phyloP scores from a whole-genome alignment of 768 basidiomycete genomes.

The Podaxis sp. region DNA sequence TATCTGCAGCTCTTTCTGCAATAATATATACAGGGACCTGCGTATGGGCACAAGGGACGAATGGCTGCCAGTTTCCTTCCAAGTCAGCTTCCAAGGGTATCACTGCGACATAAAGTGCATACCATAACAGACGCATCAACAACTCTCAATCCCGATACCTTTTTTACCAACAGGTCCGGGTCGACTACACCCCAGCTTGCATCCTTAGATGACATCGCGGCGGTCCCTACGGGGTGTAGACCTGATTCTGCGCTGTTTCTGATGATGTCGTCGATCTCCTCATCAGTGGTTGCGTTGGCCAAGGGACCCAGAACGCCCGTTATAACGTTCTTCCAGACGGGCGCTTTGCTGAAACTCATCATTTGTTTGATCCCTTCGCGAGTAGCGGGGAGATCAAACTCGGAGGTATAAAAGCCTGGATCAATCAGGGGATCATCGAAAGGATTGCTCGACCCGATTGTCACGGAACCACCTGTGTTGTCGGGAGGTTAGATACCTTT shows the following conservation, averaged over 20 bases:
- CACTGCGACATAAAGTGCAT: conserved; percentile 7
- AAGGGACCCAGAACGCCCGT: conserved; percentile 10
- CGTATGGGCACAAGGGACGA: conserved; percentile 17
- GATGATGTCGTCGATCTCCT: conserved; percentile 20
- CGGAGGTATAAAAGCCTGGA: conserved; percentile 12
- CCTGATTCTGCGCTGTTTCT: conserved; percentile 22
- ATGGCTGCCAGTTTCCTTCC: conserved; percentile 8
- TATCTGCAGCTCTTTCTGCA: conserved; percentile 18
- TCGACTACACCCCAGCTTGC: conserved; percentile 35
- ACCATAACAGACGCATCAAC: conserved; percentile 39
- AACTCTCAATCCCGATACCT: conserved; percentile 32
- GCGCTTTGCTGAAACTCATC: conserved; percentile 20
- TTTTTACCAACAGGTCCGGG: conserved; percentile 37
- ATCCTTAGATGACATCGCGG: conserved; percentile 28
- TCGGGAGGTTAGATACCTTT: not conserved
- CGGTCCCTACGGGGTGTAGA: conserved; percentile 34
- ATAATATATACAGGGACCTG: conserved; percentile 17
- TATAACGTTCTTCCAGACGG: conserved; percentile 20
- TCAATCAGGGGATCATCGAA: conserved; percentile 26
- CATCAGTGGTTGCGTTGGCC: conserved; percentile 12
- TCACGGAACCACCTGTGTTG: conserved; percentile 21
- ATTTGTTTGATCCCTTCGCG: conserved; percentile 22
- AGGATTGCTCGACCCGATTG: conserved; percentile 22
- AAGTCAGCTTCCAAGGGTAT: not conserved
- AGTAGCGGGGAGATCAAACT: conserved; percentile 17